Conservation (phyloP, 1,139 yeast genomes). For the Taphrina flavorubra region DNA sequence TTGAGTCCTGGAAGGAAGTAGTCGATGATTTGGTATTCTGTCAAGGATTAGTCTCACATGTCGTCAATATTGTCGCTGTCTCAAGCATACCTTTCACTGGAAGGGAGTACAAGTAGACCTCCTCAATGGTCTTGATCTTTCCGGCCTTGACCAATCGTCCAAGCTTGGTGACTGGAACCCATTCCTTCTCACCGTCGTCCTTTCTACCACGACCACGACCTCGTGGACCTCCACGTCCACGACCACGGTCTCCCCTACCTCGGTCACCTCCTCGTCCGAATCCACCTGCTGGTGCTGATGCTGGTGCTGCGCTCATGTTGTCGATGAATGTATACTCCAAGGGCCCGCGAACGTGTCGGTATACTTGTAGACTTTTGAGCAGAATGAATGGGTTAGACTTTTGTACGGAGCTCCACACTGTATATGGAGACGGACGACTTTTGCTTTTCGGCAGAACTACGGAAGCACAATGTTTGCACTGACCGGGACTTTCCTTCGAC, state of each 20-base stretch:
- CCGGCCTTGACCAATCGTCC: conserved; percentile 99
- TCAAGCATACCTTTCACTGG: conserved; percentile 73
- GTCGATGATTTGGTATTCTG: conserved; percentile 96
- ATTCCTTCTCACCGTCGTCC: conserved; percentile 93
- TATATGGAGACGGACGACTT: conserved; percentile 2
- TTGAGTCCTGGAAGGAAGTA: conserved; percentile 91
- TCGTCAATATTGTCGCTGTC: not conserved
- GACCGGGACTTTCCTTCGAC: not conserved
- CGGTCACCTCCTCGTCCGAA: conserved; percentile 39
- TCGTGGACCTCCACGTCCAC: conserved; percentile 60
- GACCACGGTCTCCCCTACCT: conserved; percentile 49
- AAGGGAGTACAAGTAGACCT: conserved; percentile 98
- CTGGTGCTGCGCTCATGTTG: conserved; percentile 39
- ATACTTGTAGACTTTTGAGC: conserved; percentile 20
- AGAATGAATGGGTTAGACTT: conserved; percentile 5
- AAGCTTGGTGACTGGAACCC: conserved; percentile 99
- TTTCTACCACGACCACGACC: conserved; percentile 66
- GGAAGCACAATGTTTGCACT: not conserved
- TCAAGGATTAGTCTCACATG: not conserved
- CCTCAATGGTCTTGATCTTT: conserved; percentile 94
- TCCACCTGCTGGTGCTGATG: conserved; percentile 40
- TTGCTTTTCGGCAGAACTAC: conserved; percentile 2
- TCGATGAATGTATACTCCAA: not conserved
- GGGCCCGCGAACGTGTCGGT: not conserved
- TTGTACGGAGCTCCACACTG: conserved; percentile 8